Percentiles rank a stretch among this genome's conserved stretches.
These are phyloP conservation scores for Trichoderma koningiopsis DNA, from an alignment of 2,329 filamentous ascomycete genomes.

Conservation along the genomic window DNA sequence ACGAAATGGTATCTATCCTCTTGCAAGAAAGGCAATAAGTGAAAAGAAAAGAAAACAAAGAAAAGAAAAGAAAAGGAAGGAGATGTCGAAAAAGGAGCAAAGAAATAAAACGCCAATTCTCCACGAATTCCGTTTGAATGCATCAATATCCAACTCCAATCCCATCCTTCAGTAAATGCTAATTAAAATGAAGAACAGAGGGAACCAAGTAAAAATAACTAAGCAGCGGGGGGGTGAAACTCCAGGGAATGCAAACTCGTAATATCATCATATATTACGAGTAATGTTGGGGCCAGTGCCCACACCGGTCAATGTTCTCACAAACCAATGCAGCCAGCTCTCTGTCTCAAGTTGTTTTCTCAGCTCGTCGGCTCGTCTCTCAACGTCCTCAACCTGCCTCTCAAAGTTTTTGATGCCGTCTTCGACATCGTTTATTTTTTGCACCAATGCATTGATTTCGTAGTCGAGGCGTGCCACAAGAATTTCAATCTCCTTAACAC, in stretches of 20 bases:
- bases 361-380: slow-evolving; percentile 63
- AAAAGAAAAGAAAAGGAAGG: neutral
- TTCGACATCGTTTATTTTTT: slow-evolving; percentile 84
- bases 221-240: slow-evolving; percentile 13
- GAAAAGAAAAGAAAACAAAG: neutral
- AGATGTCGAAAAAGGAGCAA: slow-evolving; percentile 23
- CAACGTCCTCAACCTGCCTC: slow-evolving; percentile 72
- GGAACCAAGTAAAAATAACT: neutral
- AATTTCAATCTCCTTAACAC: slow-evolving; percentile 76
- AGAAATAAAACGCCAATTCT: slow-evolving; percentile 28
- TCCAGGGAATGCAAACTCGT: slow-evolving; percentile 24
- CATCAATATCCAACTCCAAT: slow-evolving; percentile 15
- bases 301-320: slow-evolving; percentile 62
- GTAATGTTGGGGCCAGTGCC: slow-evolving; percentile 61
- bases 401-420: slow-evolving; percentile 80
- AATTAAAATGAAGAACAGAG: neutral
- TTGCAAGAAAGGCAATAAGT: slow-evolving; percentile 22
- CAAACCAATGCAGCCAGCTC: slow-evolving; percentile 65
- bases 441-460: slow-evolving; percentile 78
- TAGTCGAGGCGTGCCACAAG: slow-evolving; percentile 87
- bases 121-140: slow-evolving; percentile 20
- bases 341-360: slow-evolving; percentile 65
- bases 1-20: slow-evolving; percentile 25
- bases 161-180: neutral
- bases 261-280: slow-evolving; percentile 32